Evolutionary conservation across 768 basidiomycete genomes (phyloP).

Genomic region (Brasilioporus rufonigricans): DNA sequence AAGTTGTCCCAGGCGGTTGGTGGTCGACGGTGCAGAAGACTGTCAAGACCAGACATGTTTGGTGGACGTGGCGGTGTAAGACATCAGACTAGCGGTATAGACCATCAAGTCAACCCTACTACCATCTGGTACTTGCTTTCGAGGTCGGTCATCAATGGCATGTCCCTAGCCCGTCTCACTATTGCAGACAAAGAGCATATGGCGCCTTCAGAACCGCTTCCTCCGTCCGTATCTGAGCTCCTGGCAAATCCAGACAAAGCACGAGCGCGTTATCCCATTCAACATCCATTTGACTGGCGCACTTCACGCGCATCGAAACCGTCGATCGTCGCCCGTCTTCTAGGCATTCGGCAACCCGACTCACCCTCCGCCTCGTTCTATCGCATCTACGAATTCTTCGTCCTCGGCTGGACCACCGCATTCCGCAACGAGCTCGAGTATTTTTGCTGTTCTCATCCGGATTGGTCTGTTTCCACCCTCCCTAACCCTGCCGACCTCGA

Average conservation of each 20-base stretch:
- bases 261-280: slow-evolving; percentile 2
- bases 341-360: background rate
- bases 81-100: too few species aligned
- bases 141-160: background rate
- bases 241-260: background rate
- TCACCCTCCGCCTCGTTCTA: slow-evolving; percentile 4
- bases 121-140: background rate
- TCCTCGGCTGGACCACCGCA: slow-evolving; percentile 9
- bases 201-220: slow-evolving; percentile 1
- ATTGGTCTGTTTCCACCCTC: slow-evolving; percentile 3
- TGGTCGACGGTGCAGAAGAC: slow-evolving; percentile 3
- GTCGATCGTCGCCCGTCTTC: slow-evolving; percentile 2
- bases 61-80: background rate
- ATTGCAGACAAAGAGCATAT: background rate
- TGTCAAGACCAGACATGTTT: slow-evolving; percentile 3
- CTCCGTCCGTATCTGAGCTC: slow-evolving; percentile 2
- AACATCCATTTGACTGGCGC: slow-evolving; percentile 3
- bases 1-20: slow-evolving; percentile 7
- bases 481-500: slow-evolving; percentile 3
- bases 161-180: background rate
- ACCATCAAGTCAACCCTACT: too few species aligned
- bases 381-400: slow-evolving; percentile 11
- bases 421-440: slow-evolving; percentile 15
- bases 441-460: slow-evolving; percentile 6
- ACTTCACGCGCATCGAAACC: background rate